Evolutionary conservation across 768 basidiomycete genomes (phyloP), one percentile per base, ranked within the genome.

Genomic region (Boletellus sp.): DNA sequence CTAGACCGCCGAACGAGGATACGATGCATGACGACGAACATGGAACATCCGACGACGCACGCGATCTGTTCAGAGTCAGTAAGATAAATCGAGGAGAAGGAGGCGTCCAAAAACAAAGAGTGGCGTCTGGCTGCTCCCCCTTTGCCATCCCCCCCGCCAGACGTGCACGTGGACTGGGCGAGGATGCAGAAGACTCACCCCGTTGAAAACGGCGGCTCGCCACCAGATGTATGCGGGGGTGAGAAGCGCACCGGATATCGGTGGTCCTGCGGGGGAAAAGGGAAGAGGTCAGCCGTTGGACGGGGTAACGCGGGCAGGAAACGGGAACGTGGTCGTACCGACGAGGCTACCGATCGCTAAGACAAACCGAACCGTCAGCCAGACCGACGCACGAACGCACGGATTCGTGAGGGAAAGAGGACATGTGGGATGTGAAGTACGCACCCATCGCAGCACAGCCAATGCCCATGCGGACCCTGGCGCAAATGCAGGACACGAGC

Each of bases 191-290:
- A 7, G 42, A 26, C 66, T 32, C 36, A 73, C 67, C 49, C 79
- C 81, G 24, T 76, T 70, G 56, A 82, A 85, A 8, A 82, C 47
- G 11, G 75, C 75, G 1, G 79, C 78, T 31, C 77, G 70, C 78
- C 79, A 82, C 83, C 83, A 85, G 6, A 76, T 57, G 50, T 76
- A 82, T 0, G 70, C 61, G 8, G 69, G 53, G 0, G 79, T 74
- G 7, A 85, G 72, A 23, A 84, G 64, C 4, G 79, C 76, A 0
- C 83, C 83, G 31, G 75, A 75, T 48, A 84, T 76, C 1, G 83
- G 83, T 0, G 79, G 77, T 10, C 81, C 80, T 73, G 3, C 16
- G 20, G 32, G 7, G 15, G 15, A 75, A 69, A 7, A 74, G 74
- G 2, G 1, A 19, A 13, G 12, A 24, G 6, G 31, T 26, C 22